phyloP scores from a whole-genome alignment of 176 grass and related monocot species.

The Poa pratensis region DNA sequence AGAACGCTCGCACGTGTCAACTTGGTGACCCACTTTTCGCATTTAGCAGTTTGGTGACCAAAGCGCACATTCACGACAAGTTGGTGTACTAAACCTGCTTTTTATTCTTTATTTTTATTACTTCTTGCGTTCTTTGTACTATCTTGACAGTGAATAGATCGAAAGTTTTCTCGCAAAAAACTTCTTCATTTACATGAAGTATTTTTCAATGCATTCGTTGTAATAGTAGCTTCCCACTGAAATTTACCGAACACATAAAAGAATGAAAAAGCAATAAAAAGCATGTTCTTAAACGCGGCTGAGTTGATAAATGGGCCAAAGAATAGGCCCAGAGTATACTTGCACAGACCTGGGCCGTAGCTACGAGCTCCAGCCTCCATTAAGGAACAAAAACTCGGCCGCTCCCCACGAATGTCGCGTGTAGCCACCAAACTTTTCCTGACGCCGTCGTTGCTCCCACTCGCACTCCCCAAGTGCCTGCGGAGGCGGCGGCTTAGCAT shows the following conservation, averaged over 20 bases:
- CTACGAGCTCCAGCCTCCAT: not conserved
- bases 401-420: slow-evolving; percentile 17
- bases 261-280: not conserved
- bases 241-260: not conserved
- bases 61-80: too few relatives aligned
- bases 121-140: too few relatives aligned
- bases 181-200: too few relatives aligned
- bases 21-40: too few relatives aligned
- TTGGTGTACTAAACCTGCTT: too few relatives aligned
- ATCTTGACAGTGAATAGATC: too few relatives aligned
- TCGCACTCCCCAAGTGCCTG: slow-evolving; percentile 10
- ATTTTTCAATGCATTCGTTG: too few relatives aligned
- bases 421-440: slow-evolving; percentile 44
- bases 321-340: not conserved
- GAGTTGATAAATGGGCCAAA: not conserved
- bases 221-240: too few relatives aligned
- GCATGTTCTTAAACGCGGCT: not conserved
- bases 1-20: too few relatives aligned
- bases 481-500: slow-evolving; percentile 12
- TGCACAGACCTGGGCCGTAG: not conserved
- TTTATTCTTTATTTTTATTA: too few relatives aligned
- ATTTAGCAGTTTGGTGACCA: too few relatives aligned
- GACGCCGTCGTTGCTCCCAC: slow-evolving; percentile 42
- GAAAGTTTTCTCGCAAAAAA: too few relatives aligned
- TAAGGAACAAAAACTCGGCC: not conserved